Conservation (phyloP, 2,329 filamentous ascomycete species). For the Neospermospora avenae region DNA sequence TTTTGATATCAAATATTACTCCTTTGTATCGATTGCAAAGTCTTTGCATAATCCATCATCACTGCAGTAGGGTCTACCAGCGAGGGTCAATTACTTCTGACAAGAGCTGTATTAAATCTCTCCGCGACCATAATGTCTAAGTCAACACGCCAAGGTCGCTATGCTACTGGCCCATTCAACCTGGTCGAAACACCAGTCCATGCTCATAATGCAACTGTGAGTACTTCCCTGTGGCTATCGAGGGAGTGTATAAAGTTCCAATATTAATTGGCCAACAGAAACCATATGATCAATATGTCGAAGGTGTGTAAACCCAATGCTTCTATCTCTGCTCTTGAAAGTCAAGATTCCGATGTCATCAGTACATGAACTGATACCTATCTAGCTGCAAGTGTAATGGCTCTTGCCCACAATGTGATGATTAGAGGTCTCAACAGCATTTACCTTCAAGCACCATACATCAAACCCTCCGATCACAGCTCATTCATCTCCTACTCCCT, state of each 20-base stretch:
- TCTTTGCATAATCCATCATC: too few relatives aligned
- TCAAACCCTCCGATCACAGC: slow-evolving; percentile 34
- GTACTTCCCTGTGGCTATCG: background rate
- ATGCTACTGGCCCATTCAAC: slow-evolving; percentile 19
- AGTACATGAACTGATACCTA: background rate
- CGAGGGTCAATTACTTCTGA: background rate
- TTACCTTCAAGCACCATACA: slow-evolving; percentile 36
- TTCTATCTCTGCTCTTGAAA: background rate
- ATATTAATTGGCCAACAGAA: slow-evolving; percentile 2
- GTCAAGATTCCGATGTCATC: background rate
- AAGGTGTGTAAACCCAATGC: background rate
- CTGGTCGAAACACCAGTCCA: slow-evolving; percentile 22
- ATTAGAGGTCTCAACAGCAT: slow-evolving; percentile 39
- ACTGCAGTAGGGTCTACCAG: background rate
- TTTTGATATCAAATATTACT: too few relatives aligned
- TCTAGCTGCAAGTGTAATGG: slow-evolving; percentile 23
- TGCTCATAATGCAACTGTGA: slow-evolving; percentile 14
- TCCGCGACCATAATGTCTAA: background rate
- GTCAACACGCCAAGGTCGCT: background rate
- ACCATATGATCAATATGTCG: slow-evolving; percentile 17
- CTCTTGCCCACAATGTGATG: slow-evolving; percentile 38
- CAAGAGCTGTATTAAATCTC: background rate
- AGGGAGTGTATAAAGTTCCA: background rate
- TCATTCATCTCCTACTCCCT: slow-evolving; percentile 30
- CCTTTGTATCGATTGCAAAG: too few relatives aligned